These are phyloP conservation scores for Aureococcus anophagefferens DNA, from an alignment of 108 stramenopile genomes.

Conservation along the genomic window DNA sequence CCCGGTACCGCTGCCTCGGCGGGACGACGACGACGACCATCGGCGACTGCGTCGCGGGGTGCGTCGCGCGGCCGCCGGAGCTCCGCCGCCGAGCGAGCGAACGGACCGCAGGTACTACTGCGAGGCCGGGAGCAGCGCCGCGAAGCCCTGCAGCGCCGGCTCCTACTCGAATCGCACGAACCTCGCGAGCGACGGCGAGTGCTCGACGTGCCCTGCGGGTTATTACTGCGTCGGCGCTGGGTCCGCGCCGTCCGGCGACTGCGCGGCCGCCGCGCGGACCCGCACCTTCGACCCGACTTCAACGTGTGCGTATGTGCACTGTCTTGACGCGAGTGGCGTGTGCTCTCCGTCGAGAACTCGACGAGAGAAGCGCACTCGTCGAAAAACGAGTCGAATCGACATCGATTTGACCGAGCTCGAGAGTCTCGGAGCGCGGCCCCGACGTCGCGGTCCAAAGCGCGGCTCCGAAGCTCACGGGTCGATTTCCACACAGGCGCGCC, in stretches of 20 bases:
- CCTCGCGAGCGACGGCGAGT: conserved; percentile 7
- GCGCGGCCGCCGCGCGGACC: neutral
- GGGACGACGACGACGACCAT: neutral
- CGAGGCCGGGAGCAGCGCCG: conserved; percentile 27
- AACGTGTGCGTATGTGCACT: no score
- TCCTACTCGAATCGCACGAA: neutral
- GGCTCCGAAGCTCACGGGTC: no score
- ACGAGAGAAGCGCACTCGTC: no score
- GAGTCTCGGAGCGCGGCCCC: no score
- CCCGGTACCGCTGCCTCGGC: conserved; percentile 8
- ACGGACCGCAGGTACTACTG: conserved; percentile 33
- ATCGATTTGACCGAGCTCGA: no score
- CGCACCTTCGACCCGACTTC: no score
- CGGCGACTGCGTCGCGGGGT: conserved; percentile 22
- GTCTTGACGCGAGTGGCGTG: no score
- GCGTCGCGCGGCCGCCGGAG: conserved; percentile 34
- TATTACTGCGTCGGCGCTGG: conserved; percentile 16
- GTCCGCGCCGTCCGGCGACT: conserved; percentile 5
- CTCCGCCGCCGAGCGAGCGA: no score
- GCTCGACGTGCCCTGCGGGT: conserved; percentile 17
- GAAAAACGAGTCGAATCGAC: no score
- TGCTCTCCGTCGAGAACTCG: no score
- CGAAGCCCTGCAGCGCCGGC: conserved; percentile 4
- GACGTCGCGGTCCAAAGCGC: no score
- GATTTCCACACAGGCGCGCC: no score